Conservation (phyloP, 768 basidiomycete species). For the Terana coerulea region DNA sequence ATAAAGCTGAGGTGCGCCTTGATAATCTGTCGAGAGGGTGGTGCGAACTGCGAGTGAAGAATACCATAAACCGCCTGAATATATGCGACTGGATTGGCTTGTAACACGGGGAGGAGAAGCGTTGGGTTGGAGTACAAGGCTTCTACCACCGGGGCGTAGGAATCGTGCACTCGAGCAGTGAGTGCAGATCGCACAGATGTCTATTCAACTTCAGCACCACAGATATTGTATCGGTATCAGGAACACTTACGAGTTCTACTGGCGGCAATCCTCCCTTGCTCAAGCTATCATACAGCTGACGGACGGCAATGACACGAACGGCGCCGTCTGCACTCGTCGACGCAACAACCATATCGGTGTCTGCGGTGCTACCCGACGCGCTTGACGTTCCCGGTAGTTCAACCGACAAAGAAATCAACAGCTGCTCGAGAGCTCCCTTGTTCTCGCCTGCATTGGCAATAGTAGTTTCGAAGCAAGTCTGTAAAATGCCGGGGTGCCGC, state of each 20-base stretch:
- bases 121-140: conserved; percentile 58
- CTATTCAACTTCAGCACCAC: conserved; percentile 28
- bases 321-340: conserved; percentile 60
- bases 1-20: conserved; percentile 59
- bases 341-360: conserved; percentile 42
- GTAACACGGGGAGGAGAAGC: conserved; percentile 42
- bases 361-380: conserved; percentile 1
- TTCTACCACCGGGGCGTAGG: conserved; percentile 54
- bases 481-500: conserved; percentile 52
- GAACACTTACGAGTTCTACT: conserved; percentile 40
- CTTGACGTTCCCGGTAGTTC: conserved; percentile 30
- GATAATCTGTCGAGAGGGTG: conserved; percentile 49
- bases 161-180: conserved; percentile 66
- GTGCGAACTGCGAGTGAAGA: conserved; percentile 29
- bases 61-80: conserved; percentile 38
- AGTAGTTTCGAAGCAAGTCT: conserved; percentile 35
- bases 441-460: conserved; percentile 26
- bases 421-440: conserved; percentile 45
- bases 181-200: conserved; percentile 60
- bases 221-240: background rate
- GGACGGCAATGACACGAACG: conserved; percentile 57
- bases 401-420: conserved; percentile 56
- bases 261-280: conserved; percentile 25
- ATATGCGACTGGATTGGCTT: conserved; percentile 40
- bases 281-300: conserved; percentile 44